These are phyloP conservation scores for Diplosphaera chodatii DNA, from an alignment of 139 green algal species.

Conservation along the genomic window DNA sequence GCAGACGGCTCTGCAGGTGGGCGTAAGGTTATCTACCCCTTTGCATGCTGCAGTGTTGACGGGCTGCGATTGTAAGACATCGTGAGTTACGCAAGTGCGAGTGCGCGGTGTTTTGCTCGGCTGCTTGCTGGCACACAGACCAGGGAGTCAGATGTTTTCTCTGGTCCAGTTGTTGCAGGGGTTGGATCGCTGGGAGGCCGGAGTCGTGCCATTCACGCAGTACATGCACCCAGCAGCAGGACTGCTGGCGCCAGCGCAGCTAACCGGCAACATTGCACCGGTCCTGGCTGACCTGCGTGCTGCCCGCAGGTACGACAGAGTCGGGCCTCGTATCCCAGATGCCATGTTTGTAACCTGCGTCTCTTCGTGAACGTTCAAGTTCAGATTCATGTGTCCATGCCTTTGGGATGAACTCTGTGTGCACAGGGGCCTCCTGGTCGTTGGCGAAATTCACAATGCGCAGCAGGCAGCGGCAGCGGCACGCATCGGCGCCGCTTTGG, in stretches of 20 bases:
- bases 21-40: too few species aligned
- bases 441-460: conserved; percentile 53
- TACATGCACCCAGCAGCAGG: not conserved
- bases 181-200: conserved; percentile 49
- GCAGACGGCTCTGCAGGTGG: not conserved
- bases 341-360: too few species aligned
- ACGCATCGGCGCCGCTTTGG: conserved; percentile 45
- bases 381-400: not conserved
- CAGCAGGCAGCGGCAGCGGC: conserved; percentile 51
- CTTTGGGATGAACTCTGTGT: too few species aligned
- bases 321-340: too few species aligned
- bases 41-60: too few species aligned
- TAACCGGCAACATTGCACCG: not conserved
- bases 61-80: too few species aligned
- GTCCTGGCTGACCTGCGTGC: conserved; percentile 1
- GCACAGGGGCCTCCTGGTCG: conserved; percentile 73
- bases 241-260: not conserved
- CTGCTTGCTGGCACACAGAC: too few species aligned
- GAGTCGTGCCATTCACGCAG: conserved; percentile 32
- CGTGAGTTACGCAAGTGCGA: too few species aligned
- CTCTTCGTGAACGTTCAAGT: too few species aligned
- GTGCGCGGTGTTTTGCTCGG: too few species aligned
- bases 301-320: not conserved
- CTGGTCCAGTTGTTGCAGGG: conserved; percentile 36
- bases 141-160: too few species aligned